Evolutionary conservation across 768 basidiomycete genomes (phyloP), one percentile per base, ranked within the genome.

Genomic region (Tricholoma sp.): DNA sequence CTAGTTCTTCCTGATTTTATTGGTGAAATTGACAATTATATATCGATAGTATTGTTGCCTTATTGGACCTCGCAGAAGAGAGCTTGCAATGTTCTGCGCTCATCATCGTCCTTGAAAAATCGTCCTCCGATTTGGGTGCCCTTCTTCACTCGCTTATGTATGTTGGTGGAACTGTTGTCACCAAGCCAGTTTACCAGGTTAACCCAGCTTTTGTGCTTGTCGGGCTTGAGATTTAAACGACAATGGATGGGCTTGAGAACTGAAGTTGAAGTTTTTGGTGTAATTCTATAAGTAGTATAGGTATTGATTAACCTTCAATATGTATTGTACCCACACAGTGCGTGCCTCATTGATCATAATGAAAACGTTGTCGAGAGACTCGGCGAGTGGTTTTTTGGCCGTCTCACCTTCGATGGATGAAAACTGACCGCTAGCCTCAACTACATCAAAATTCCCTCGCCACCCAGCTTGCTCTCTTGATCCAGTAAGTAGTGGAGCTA

Each of bases 141-240:
- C 76, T 94, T 56, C 76, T 95, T 35, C 94, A 95, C 67, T 88
- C 93, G 51, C 79, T 95, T 60, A 91, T 95, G 89, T 95, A 95
- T 72, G 89, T 94, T 53, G 92, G 92, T 60, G 93, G 90, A 55
- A 83, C 80, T 51, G 87, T 95, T 54, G 85, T 95, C 52, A 89
- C 91, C 54, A 86, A 84, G 67, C 88, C 89, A 55, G 83, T 83
- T 22, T 90, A 89, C 77, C 77, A 83, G 65, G 83, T 87, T 57
- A 83, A 91, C 66, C 79, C 87, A 27, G 83, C 85, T 16, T 91
- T 85, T 68, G 82, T 95, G 34, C 84, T 94, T 47, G 88, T 95
- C 55, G 93, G 93, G 39, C 75, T 95, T 71, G 92, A 94, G 65
- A 84, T 94, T 58, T 92, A 63, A 72, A 52, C 12, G n/a, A 27